These are phyloP conservation scores for Sabuloglossum arenarium DNA, from an alignment of 495 filamentous ascomycete genomes.

Conservation along the genomic window DNA sequence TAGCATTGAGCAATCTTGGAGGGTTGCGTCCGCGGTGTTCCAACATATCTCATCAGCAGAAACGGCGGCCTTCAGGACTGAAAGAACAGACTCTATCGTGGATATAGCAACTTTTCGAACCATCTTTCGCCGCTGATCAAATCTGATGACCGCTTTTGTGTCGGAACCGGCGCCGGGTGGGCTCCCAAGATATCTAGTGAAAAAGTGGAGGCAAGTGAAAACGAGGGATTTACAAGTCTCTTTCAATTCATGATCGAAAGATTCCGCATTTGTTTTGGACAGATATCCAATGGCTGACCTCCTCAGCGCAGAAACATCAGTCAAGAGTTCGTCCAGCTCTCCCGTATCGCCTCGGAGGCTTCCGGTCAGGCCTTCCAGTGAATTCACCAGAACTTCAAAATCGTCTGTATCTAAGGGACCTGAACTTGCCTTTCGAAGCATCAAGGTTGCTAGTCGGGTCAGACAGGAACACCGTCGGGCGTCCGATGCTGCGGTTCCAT, in stretches of 20 bases:
- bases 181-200: slow-evolving; percentile 33
- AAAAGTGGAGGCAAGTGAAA: slow-evolving; percentile 29
- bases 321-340: slow-evolving; percentile 51
- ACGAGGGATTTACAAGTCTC: slow-evolving; percentile 24
- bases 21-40: slow-evolving; percentile 28
- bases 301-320: slow-evolving; percentile 39
- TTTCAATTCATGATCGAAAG: not conserved
- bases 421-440: not conserved
- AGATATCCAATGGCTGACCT: slow-evolving; percentile 34
- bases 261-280: slow-evolving; percentile 10
- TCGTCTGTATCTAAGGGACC: not conserved
- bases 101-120: slow-evolving; percentile 23
- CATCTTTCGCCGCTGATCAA: slow-evolving; percentile 32
- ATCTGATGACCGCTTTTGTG: slow-evolving; percentile 29
- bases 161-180: slow-evolving; percentile 17
- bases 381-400: not conserved
- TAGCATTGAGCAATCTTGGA: slow-evolving; percentile 32
- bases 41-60: slow-evolving; percentile 15
- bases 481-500: slow-evolving; percentile 1
- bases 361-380: slow-evolving; percentile 29
- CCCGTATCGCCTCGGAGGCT: slow-evolving; percentile 36
- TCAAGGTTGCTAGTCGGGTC: slow-evolving; percentile 1
- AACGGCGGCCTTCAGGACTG: slow-evolving; percentile 24
- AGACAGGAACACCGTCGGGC: not conserved
- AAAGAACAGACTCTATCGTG: slow-evolving; percentile 33